Evolutionary conservation across 192 early-diverging fungal species (phyloP), one percentile per base, ranked within the genome.

Genomic region (Coemansia sp.): DNA sequence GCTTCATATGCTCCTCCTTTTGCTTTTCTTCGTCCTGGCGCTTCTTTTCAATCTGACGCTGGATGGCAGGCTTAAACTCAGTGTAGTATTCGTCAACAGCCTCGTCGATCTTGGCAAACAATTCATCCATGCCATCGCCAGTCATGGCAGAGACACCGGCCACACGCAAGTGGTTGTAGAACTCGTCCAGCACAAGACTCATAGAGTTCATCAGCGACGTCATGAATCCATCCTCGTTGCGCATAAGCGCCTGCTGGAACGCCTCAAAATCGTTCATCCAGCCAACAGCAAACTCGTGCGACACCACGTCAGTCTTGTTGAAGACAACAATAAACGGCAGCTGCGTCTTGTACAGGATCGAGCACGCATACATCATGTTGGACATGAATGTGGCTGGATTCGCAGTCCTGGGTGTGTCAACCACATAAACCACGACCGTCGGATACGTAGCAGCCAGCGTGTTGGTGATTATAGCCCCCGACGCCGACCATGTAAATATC

Each of bases 401-500:
- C 19, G 93, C 89, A 10, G 93, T 93, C 41, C 97, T 89, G 2
- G 97, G 95, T 42, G 97, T 99, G 76, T 99, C 97, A 69, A 99
- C 93, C 69, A 97, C 89, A 65, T 97, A 99, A 3, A 91, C 91
- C 5, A 97, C 82, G 54, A 94, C 90, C 6, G 95, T 95, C 10
- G 97, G 97, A 73, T 94, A 93, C 12, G 91, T 88, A 3, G 95
- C 90, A 0, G 97, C 94, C 54, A 99, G 73, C 0, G 95, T 90
- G 65, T 96, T 95, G 3, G 95, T 97, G 68, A 99, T 97, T 66
- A 99, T 97, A 40, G 92, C 83, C 12, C 97, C 97, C 19, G 92
- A 93, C 8, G 97, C 97, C 47, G 94, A 96, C 97, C 97, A 99
- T 16, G 97, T 99, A 74, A 99, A 99, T 64, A 97, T 96, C 82